phyloP scores from a whole-genome alignment of 495 filamentous ascomycete species.

The Penicillium bialowiezense region DNA sequence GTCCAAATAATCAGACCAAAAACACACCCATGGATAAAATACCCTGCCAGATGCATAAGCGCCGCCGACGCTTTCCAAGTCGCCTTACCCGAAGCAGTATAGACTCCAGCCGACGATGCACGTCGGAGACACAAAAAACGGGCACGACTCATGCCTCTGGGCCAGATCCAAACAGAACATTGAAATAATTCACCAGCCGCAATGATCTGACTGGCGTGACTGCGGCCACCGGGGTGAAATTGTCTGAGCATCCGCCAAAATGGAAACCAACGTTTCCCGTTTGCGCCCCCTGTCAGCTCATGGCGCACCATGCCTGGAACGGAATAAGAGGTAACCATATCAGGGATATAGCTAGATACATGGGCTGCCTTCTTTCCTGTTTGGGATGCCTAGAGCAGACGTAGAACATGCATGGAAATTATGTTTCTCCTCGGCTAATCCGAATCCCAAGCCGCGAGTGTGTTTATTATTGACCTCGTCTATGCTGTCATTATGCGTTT shows the following conservation, averaged over 20 bases:
- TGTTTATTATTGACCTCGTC: not conserved
- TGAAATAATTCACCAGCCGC: not conserved
- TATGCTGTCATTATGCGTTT: too few relatives aligned
- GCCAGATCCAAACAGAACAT: not conserved
- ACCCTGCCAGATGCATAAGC: constrained; percentile 1
- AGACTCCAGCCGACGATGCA: constrained; percentile 5
- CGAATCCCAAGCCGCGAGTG: too few relatives aligned
- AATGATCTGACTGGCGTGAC: not conserved
- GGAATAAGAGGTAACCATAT: not conserved
- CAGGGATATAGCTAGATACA: not conserved
- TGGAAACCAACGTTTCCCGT: not conserved
- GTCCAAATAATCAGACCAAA: not conserved
- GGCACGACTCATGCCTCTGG: not conserved
- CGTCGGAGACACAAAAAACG: not conserved
- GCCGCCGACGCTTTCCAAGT: not conserved
- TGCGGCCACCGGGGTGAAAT: not conserved
- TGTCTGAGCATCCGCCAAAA: not conserved
- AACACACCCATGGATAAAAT: too few relatives aligned
- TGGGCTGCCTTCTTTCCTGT: not conserved
- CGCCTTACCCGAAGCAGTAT: not conserved
- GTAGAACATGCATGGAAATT: constrained; percentile 49
- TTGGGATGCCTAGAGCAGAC: constrained; percentile 27
- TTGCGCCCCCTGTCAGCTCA: not conserved
- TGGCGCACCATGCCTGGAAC: not conserved
- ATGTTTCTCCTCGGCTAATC: constrained; percentile 17